A percentile compares a stretch with the other conserved stretches of the same genome.
Conservation (phyloP, 2,329 filamentous ascomycete genomes). For the Bipolaris victoriae region DNA sequence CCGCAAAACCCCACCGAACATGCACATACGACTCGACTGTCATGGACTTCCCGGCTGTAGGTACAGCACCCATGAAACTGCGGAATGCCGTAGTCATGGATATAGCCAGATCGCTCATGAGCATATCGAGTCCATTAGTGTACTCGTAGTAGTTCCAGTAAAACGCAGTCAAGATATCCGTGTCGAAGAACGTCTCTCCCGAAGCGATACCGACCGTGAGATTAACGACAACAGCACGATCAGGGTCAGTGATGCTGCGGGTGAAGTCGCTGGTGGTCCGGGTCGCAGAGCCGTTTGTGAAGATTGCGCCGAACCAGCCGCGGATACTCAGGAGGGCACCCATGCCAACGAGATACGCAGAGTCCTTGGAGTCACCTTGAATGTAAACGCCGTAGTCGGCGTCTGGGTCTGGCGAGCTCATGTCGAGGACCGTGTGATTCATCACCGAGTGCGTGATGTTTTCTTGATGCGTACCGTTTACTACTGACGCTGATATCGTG, state of each 20-base stretch:
- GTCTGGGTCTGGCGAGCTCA: conserved; percentile 14
- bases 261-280: conserved; percentile 22
- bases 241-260: conserved; percentile 21
- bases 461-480: conserved; percentile 22
- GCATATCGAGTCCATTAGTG: conserved; percentile 18
- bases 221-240: conserved; percentile 21
- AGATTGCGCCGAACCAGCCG: conserved; percentile 22
- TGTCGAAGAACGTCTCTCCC: conserved; percentile 24
- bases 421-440: conserved; percentile 20
- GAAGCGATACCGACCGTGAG: conserved; percentile 25
- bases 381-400: conserved; percentile 20
- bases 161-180: conserved; percentile 21
- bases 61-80: conserved; percentile 18
- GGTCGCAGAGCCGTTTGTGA: conserved; percentile 23
- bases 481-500: conserved; percentile 15
- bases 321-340: conserved; percentile 20
- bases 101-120: conserved; percentile 21
- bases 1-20: conserved; percentile 22
- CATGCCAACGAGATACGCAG: conserved; percentile 17
- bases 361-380: conserved; percentile 6
- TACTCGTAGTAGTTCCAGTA: conserved; percentile 27
- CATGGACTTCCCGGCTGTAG: conserved; percentile 15
- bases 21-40: conserved; percentile 19
- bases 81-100: conserved; percentile 25
- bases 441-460: conserved; percentile 16